Evolutionary conservation across 2,329 filamentous ascomycete species (phyloP), one percentile per base, ranked within the genome.

Genomic region (Aspergillus arachidicola): DNA sequence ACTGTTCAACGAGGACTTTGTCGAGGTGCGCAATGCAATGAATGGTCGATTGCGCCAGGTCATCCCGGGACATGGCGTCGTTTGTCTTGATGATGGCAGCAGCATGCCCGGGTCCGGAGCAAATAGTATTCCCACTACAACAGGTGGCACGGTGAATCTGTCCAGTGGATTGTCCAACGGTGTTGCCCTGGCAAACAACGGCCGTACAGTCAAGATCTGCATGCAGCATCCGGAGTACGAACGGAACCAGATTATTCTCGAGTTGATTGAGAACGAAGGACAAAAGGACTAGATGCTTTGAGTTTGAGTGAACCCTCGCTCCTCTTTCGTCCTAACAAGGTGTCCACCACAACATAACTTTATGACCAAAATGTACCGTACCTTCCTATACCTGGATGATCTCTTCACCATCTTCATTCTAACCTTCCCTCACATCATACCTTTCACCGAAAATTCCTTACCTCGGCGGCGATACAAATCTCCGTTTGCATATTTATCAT

Each of bases 1-100:
- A 9, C 87, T 99, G 5, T 97, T 98, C 81, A 95, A 97, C 76
- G 90, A 92, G 26, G 94, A 98, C 77, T 99, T 98, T 70, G 93
- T 99, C 55, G 95, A 99, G 81, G 93, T 99, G 59, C 88, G 95
- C 60, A 98, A 99, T 72, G 95, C 95, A 21, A 93, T 97, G 81
- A 98, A 98, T 73, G 95, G 95, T 0, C 87, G 96, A 23, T 78
- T 99, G 66, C 87, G 95, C 71, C 95, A 99, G 81, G 95, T 99
- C 63, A 96, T 99, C 69, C 90, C 93, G 0, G 95, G 95, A 0
- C 85, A 92, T 66, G 94, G 97, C 73, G 93, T 99, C 56, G 89
- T 91, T 67, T 93, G 94, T 70, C 84, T 99, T 11, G 96, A 99
- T 76, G 93, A 96, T 73, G 93, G 92, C 63, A 76, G 70, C 69